A percentile compares a stretch with the other conserved stretches of the same genome.
Conservation (phyloP, 345 rosid species). For the Linum trigynum region DNA sequence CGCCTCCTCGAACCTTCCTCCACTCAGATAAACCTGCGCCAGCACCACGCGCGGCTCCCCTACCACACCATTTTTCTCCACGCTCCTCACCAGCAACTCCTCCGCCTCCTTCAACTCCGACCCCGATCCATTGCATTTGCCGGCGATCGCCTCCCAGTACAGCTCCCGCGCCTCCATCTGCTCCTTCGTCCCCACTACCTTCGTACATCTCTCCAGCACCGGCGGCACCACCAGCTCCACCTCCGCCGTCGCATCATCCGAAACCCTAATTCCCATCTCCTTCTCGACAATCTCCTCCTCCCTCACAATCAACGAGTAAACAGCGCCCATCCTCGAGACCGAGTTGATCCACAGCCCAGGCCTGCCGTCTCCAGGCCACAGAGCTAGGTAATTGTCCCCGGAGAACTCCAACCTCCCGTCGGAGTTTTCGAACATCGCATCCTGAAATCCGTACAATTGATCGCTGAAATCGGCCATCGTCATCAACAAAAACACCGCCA, state of each 20-base stretch:
- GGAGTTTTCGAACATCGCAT: slow-evolving; percentile 3
- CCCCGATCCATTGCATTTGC: slow-evolving; percentile 50
- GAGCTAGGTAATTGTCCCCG: slow-evolving; percentile 42
- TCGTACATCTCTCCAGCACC: slow-evolving; percentile 31
- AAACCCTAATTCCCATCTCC: slow-evolving; percentile 2
- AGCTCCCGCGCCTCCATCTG: slow-evolving; percentile 35
- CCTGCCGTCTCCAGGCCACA: slow-evolving; percentile 90
- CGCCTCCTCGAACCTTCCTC: slow-evolving; percentile 60
- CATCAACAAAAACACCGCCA: too few relatives aligned
- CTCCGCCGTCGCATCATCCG: slow-evolving; percentile 17
- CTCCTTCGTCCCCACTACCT: slow-evolving; percentile 42
- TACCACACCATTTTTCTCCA: slow-evolving; percentile 62
- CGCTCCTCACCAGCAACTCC: slow-evolving; percentile 33
- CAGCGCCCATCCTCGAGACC: slow-evolving; percentile 23
- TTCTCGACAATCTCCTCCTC: slow-evolving; percentile 71
- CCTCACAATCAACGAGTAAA: slow-evolving; percentile 50
- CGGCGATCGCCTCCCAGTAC: background rate
- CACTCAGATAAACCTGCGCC: slow-evolving; percentile 50
- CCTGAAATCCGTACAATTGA: too few relatives aligned
- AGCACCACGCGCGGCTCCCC: slow-evolving; percentile 78
- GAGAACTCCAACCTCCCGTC: slow-evolving; percentile 58
- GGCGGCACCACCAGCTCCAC: slow-evolving; percentile 71
- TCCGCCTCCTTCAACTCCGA: slow-evolving; percentile 39
- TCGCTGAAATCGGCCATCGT: too few relatives aligned
- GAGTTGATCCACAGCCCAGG: slow-evolving; percentile 74